Base-by-base conservation (phyloP, 768 basidiomycete genomes). In the Nevesoporus exiguus region DNA sequence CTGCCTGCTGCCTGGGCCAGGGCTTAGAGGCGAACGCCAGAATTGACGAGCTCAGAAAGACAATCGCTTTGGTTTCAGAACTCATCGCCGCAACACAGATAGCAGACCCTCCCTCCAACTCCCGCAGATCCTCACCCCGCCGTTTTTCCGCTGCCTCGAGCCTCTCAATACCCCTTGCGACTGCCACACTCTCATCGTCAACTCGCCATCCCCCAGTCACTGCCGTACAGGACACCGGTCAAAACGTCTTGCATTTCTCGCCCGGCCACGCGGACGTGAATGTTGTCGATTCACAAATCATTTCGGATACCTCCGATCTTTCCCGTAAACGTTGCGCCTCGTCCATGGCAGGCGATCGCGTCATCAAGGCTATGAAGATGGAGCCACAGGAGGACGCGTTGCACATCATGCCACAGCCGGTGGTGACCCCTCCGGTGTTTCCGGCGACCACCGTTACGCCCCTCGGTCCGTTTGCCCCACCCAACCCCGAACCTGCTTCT, bases 31-130 rank as follows among this genome's bases (percentile, higher is more conserved):
- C 80, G 7, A 74, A 74, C 37, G 74, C 66, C 27, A 80, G 78
- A 61, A 77, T 85, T 51, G 80, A 78, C 61, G 76, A 83, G 54
- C 75, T 85, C 61, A 81, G 73, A 63, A 76, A 77, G 63, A 78
- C 80, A 33, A 79, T 85, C 49, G 68, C 72, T 5, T 67, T 79
- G 51, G 81, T 82, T 25, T 74, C 81, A 7, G 78, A 81, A 45
- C 77, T 83, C 70, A 77, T 85, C 61, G 71, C 77, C 10, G 74
- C 67, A 51, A 77, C 71, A 9, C 69, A 69, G 63, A 72, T 73
- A 65, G 40, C 64, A 15, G 73, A 74, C 56, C 47, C 71, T 0
- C 64, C 61, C 17, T 54, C 67, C 5, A 30, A 73, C 58, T 71
- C 77, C 3, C 68, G 73, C 21, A 64, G 49, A 40, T 61, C 68